Conservation (phyloP, 2,329 filamentous ascomycete genomes). For the Penicillium hesseltinei region DNA sequence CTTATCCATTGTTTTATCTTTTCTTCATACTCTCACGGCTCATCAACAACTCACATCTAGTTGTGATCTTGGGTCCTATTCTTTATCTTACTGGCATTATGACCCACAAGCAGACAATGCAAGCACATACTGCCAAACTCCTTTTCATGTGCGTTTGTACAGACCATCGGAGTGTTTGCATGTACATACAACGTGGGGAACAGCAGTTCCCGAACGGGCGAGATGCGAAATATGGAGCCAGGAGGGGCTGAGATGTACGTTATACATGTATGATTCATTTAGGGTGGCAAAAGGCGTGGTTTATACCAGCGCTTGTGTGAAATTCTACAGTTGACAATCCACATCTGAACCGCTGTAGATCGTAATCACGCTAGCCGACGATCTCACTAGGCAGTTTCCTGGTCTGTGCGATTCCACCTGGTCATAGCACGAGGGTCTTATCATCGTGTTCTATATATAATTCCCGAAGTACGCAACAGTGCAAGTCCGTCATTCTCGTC, state of each 20-base stretch:
- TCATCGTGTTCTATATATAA: not conserved
- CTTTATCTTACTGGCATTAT: not conserved
- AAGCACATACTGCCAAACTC: not conserved
- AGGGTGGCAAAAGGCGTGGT: not conserved
- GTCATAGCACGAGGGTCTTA: not conserved
- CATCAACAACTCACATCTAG: not conserved
- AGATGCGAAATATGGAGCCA: not conserved
- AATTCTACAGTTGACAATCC: slow-evolving; percentile 8
- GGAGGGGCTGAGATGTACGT: not conserved
- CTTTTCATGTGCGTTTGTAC: not conserved
- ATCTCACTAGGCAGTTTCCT: not conserved
- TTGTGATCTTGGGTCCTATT: not conserved
- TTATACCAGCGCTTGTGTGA: not conserved
- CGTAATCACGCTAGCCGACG: slow-evolving; percentile 14
- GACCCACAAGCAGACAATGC: not conserved
- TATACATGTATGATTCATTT: slow-evolving; percentile 5
- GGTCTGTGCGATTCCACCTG: not conserved
- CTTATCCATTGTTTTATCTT: not conserved
- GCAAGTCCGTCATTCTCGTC: not conserved
- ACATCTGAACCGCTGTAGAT: slow-evolving; percentile 15
- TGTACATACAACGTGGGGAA: not conserved
- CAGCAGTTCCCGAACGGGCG: not conserved
- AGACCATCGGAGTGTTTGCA: not conserved
- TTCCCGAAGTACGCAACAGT: not conserved
- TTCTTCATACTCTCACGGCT: not conserved